Percentiles rank a stretch among this genome's conserved stretches.
Conservation (phyloP, 1,139 yeast species). For the Hemisphaericaspora lyxosophila region DNA sequence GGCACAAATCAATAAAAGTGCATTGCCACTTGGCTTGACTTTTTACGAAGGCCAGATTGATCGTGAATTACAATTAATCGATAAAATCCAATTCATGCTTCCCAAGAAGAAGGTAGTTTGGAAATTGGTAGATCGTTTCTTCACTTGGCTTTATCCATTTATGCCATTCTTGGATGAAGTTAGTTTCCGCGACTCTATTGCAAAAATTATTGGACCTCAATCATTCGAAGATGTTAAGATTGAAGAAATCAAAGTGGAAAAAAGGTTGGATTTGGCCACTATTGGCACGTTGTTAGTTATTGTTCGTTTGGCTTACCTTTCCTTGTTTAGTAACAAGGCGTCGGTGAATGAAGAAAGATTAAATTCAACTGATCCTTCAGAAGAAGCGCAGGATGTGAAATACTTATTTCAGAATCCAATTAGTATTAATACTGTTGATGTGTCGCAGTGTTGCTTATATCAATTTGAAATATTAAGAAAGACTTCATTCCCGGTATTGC, state of each 20-base stretch:
- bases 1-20: slow-evolving; percentile 17
- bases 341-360: slow-evolving; percentile 28
- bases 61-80: slow-evolving; percentile 31
- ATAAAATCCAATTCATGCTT: slow-evolving; percentile 29
- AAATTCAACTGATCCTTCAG: slow-evolving; percentile 22
- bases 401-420: slow-evolving; percentile 50
- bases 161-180: slow-evolving; percentile 38
- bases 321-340: slow-evolving; percentile 34
- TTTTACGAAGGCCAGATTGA: slow-evolving; percentile 30
- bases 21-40: slow-evolving; percentile 30
- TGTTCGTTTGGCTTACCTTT: slow-evolving; percentile 31
- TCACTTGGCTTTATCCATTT: slow-evolving; percentile 33
- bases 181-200: slow-evolving; percentile 20
- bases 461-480: slow-evolving; percentile 51
- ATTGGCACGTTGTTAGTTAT: slow-evolving; percentile 32
- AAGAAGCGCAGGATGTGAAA: slow-evolving; percentile 31
- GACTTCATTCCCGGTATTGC: slow-evolving; percentile 50
- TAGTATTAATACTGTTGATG: slow-evolving; percentile 40
- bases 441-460: slow-evolving; percentile 54
- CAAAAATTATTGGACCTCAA: slow-evolving; percentile 28
- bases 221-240: slow-evolving; percentile 22
- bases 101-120: slow-evolving; percentile 35
- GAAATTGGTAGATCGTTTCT: slow-evolving; percentile 33
- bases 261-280: slow-evolving; percentile 33
- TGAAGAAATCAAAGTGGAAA: slow-evolving; percentile 23